Conservation (phyloP, 1,284 basidiomycete genomes). For the Leccinum discolor region DNA sequence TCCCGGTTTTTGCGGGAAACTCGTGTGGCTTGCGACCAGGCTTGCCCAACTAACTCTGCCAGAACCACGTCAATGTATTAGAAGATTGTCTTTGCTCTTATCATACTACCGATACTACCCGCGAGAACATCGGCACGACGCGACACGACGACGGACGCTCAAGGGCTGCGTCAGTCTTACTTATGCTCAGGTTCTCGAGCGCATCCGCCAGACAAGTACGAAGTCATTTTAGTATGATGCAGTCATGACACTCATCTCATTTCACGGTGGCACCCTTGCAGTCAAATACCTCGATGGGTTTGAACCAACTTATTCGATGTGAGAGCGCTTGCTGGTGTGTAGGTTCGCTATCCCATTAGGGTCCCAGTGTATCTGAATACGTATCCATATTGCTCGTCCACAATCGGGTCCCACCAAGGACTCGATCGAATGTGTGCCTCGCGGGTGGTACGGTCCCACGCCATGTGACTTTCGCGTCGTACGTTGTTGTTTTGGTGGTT, state of each 20-base stretch:
- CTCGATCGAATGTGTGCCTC: neutral
- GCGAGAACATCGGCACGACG: too few species aligned
- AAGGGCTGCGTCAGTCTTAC: conserved; percentile 7
- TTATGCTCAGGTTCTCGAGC: conserved; percentile 11
- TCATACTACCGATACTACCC: too few species aligned
- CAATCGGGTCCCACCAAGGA: neutral
- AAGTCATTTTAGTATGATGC: neutral
- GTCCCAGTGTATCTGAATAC: neutral
- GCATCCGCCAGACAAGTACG: conserved; percentile 8
- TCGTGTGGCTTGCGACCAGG: too few species aligned
- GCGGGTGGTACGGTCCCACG: conserved; percentile 7
- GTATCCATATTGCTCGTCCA: neutral
- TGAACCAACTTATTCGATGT: conserved; percentile 18
- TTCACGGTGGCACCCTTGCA: neutral
- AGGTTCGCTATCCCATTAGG: conserved; percentile 2
- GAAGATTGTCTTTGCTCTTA: too few species aligned
- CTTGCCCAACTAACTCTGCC: too few species aligned
- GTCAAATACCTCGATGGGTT: conserved; percentile 20
- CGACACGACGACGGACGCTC: conserved; percentile 4
- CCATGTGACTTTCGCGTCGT: neutral
- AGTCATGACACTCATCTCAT: neutral
- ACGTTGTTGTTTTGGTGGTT: neutral
- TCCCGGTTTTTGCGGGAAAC: too few species aligned
- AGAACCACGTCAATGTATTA: too few species aligned
- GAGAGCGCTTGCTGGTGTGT: conserved; percentile 3